Evolutionary conservation across 352 stramenopile species (phyloP).

Genomic region (Phytophthora megakarya): DNA sequence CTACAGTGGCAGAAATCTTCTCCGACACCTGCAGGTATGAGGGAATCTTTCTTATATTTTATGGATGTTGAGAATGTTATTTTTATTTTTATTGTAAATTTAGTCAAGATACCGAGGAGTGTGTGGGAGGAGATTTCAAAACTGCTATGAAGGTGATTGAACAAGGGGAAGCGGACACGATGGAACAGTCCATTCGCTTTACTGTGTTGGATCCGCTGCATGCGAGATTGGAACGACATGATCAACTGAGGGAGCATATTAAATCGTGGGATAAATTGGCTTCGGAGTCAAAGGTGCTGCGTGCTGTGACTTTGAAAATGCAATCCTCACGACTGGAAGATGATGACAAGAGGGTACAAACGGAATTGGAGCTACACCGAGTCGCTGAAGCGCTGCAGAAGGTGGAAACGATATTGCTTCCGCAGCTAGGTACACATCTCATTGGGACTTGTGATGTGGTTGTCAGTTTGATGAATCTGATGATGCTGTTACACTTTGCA

Average conservation of each 20-base stretch:
- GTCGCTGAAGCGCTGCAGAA: slow-evolving; percentile 48
- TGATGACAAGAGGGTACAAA: slow-evolving; percentile 45
- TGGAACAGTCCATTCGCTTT: slow-evolving; percentile 83
- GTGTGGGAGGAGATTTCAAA: slow-evolving; percentile 48
- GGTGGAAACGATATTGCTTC: slow-evolving; percentile 45
- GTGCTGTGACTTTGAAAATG: slow-evolving; percentile 38
- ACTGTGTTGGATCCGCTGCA: slow-evolving; percentile 72
- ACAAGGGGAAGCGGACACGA: slow-evolving; percentile 56
- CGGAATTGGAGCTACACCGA: slow-evolving; percentile 42
- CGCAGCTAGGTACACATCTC: slow-evolving; percentile 41
- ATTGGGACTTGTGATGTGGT: slow-evolving; percentile 1
- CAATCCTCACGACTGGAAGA: slow-evolving; percentile 43
- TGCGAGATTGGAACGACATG: slow-evolving; percentile 56
- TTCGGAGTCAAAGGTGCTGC: slow-evolving; percentile 28
- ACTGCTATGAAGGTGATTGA: slow-evolving; percentile 58
- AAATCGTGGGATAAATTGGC: slow-evolving; percentile 28
- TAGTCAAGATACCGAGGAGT: slow-evolving; percentile 29
- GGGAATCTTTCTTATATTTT: slow-evolving; percentile 2
- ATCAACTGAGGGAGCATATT: slow-evolving; percentile 49
- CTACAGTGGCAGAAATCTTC: slow-evolving; percentile 58
- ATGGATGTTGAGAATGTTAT: background rate
- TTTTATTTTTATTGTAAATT: slow-evolving; percentile 6
- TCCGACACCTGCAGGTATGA: slow-evolving; percentile 52
- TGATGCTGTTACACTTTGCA: slow-evolving; percentile 13
- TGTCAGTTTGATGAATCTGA: background rate